These are phyloP conservation scores for Eragrostis nindensis DNA, from an alignment of 176 grass and related monocot species.

Conservation along the genomic window DNA sequence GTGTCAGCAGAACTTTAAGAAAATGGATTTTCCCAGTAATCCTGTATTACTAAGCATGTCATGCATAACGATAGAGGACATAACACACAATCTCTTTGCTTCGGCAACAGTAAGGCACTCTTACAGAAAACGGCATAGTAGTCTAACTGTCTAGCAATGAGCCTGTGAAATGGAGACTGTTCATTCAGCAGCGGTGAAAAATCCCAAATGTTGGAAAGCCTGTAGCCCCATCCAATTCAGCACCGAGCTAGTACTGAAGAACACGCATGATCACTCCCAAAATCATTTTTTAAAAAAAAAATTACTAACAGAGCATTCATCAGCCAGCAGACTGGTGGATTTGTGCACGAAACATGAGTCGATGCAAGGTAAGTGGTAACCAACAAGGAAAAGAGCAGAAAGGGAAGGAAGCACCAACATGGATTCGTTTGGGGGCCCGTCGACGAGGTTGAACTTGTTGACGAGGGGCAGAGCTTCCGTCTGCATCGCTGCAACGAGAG, in stretches of 20 bases:
- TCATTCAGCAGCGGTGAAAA: no score
- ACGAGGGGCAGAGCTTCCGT: conserved; percentile 83
- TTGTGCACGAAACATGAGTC: background rate
- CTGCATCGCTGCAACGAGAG: conserved; percentile 88
- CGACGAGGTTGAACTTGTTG: conserved; percentile 61
- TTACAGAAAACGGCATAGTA: background rate
- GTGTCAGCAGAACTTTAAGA: background rate
- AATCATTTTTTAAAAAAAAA: background rate
- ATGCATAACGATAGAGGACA: conserved; percentile 1
- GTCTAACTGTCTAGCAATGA: background rate
- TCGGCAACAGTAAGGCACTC: background rate
- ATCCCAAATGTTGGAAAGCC: no score
- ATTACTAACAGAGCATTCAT: background rate
- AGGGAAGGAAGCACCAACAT: conserved; percentile 32
- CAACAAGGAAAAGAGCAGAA: background rate
- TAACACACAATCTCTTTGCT: background rate
- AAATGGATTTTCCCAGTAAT: background rate
- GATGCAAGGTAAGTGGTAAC: no score
- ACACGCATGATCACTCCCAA: no score
- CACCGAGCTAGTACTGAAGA: background rate
- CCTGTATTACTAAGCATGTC: background rate
- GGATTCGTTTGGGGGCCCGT: conserved; percentile 48
- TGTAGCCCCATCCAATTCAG: no score
- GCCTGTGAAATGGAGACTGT: background rate
- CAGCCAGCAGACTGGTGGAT: background rate